Conservation (phyloP, 73 alveolate genomes). For the Paramecium bursaria region DNA sequence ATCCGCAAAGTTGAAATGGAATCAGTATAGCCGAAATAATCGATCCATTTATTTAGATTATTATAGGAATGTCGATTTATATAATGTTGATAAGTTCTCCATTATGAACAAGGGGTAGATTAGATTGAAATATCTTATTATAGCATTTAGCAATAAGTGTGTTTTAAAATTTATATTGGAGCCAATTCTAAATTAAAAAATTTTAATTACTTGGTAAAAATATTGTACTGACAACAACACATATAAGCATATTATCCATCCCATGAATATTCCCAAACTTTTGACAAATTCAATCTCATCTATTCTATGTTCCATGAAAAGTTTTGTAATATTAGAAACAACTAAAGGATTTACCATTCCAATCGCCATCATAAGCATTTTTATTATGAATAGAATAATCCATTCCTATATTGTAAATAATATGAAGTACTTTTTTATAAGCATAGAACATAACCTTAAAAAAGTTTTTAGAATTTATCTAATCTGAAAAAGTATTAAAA, state of each 20-base stretch:
- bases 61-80: slow-evolving; percentile 30
- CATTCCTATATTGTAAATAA: slow-evolving; percentile 25
- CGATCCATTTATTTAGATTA: not conserved
- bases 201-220: too few relatives aligned
- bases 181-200: not conserved
- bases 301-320: not conserved
- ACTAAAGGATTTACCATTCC: not conserved
- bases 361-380: slow-evolving; percentile 6
- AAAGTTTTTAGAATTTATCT: not conserved
- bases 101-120: not conserved
- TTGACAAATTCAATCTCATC: not conserved
- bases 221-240: not conserved
- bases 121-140: slow-evolving; percentile 1
- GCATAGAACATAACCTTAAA: not conserved
- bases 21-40: slow-evolving; percentile 1
- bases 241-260: not conserved
- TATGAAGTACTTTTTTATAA: slow-evolving; percentile 2
- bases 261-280: not conserved
- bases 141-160: not conserved
- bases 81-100: slow-evolving; percentile 31
- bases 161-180: not conserved
- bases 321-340: not conserved
- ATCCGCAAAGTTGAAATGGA: slow-evolving; percentile 44
- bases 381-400: not conserved
- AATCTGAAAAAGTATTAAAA: not conserved